Base-by-base conservation (phyloP, 345 rosid genomes). In the Rubroshorea leprosula region DNA sequence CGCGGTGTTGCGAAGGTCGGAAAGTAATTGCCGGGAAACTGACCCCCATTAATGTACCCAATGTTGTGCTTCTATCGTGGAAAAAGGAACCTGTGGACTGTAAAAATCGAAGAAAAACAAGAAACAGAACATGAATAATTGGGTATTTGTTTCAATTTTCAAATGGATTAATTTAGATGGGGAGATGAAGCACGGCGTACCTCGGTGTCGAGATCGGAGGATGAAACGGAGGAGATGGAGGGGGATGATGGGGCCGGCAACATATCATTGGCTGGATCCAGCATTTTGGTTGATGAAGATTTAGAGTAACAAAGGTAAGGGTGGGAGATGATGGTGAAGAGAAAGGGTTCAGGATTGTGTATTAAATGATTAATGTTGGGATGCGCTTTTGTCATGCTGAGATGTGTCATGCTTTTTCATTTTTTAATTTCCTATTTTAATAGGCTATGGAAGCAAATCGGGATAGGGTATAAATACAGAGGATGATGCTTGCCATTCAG, bases 131-230 rank as follows among this genome's bases (percentile, higher is more conserved):
- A 19, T 14, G 35, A 29, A 29, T 9, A 1, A 35, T 35, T 35
- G 41, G 41, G 41, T 2, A 35, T 6, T n/a, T n/a, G n/a, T 3
- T 35, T 35, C 12, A 13, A 35, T 35, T 35, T 24, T 15, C 24
- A 29, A 51, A 6, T 22, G 18, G 17, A 3, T 26, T 14, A 49
- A 21, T 26, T 18, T 24, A 17, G 47, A 57, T n/a, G 41, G 31
- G 15, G 49, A 15, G 50, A 51, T 60, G 53, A 57, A 5, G 10
- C 24, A 27, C 0, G 6, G 41, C 0, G 10, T 5, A 88, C 98
- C 95, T 88, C 95, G 8, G 96, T 82, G 74, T 86, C 96, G 67
- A 91, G 96, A 88, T 91, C 98, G 70, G 95, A 91, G 68, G 96
- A 91, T 59, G 95, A 85, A 24, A 74, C 25, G 77, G 96, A 90